Evolutionary conservation across 345 rosid genomes (phyloP), one percentile per base, ranked within the genome.

Genomic region (Sapria himalayana): DNA sequence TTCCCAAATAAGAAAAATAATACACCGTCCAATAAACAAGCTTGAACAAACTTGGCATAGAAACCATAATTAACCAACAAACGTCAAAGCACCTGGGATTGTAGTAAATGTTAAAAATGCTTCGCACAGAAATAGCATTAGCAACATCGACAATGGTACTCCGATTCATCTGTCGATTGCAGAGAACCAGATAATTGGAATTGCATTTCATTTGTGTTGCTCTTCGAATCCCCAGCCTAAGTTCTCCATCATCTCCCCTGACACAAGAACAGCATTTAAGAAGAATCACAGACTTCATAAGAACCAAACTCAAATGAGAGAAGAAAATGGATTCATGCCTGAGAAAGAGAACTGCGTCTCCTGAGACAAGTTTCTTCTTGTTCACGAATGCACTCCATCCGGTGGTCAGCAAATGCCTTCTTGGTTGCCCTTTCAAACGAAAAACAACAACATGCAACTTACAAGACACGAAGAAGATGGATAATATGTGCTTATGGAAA

Each of bases 311-410:
- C 9, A 10, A 22, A 25, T 4, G 4, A 14, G 39, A 37, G 14
- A 22, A 35, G 4, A 7, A 17, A 25, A 11, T 17, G 34, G 33
- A 17, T 20, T 14, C 12, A 9, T 58, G 84, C 99, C 95, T 77
- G 14, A 84, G 85, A 58, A 91, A 91, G 39, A 91, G 93, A 45
- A 91, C 93, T 29, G 96, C 99, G 68, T 91, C 99, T 53, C 99
- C 99, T 12, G 96, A 80, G 32, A 91, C 89, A 38, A 91, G 93
- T 57, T 84, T 84, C 77, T 91, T 91, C 80, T 70, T 80, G 58
- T 91, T 91, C 3, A 91, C 95, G 59, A 91, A 91, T 15, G 85
- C 86, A 62, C 93, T 91, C 99, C 99, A 91, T 29, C 99, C 99
- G 5, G 96, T 91, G 4, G 99, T 91, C 11, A 91, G 92, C 79